These are phyloP conservation scores for Ascochyta clinopodiicola DNA, from an alignment of 2,329 filamentous ascomycete species.

Conservation along the genomic window DNA sequence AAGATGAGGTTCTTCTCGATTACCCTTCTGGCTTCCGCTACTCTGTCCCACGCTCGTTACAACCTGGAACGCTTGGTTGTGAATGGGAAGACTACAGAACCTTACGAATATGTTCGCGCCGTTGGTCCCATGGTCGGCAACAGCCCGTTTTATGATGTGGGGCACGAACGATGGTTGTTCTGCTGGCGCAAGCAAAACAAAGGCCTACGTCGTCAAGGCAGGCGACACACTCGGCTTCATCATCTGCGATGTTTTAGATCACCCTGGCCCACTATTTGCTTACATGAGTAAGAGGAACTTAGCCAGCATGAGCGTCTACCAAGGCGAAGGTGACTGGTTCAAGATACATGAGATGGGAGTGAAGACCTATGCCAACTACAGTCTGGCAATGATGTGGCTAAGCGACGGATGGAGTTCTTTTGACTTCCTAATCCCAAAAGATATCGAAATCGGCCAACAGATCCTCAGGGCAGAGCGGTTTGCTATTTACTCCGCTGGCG, in stretches of 20 bases:
- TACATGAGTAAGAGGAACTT: constrained; percentile 57
- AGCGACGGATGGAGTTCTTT: constrained; percentile 16
- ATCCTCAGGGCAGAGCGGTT: constrained; percentile 53
- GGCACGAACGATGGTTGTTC: constrained; percentile 36
- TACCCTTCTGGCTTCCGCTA: constrained; percentile 34
- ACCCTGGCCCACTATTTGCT: constrained; percentile 47
- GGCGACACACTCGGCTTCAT: constrained; percentile 60
- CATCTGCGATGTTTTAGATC: constrained; percentile 57
- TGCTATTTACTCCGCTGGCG: constrained; percentile 45
- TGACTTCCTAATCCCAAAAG: constrained; percentile 15
- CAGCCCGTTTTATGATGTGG: constrained; percentile 7
- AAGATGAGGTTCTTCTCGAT: neutral
- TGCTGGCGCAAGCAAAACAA: constrained; percentile 40
- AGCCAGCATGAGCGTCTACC: constrained; percentile 71
- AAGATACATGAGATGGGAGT: constrained; percentile 46
- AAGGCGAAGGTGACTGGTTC: constrained; percentile 63
- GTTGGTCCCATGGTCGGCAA: constrained; percentile 7
- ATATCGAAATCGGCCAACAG: constrained; percentile 46
- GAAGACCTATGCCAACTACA: constrained; percentile 19
- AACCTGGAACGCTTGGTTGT: constrained; percentile 48
- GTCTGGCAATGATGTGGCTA: constrained; percentile 13
- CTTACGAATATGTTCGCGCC: constrained; percentile 10
- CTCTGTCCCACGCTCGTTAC: constrained; percentile 41
- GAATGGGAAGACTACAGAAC: constrained; percentile 35
- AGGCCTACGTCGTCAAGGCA: constrained; percentile 48